Base-by-base conservation (phyloP, 306 rosid species). In the Sesbania bispinosa region DNA sequence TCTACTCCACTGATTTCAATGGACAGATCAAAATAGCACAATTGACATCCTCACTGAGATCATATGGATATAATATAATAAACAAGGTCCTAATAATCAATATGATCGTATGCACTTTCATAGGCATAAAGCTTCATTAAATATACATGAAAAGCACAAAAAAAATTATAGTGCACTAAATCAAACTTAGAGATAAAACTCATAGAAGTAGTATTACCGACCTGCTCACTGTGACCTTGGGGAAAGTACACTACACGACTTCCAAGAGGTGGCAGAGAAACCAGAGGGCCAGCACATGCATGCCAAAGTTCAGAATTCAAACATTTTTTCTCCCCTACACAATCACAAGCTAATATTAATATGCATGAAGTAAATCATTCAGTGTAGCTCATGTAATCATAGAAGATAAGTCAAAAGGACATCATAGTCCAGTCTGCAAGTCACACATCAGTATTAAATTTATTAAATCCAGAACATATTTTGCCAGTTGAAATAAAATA, bases 221-320 rank as follows among this genome's bases (percentile, higher is more conserved):
- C 95, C 88, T 88, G 95, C 80, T 88, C 95, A 54, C 91, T 88
- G 67, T 86, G 94, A 75, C 95, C 95, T 66, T 86, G 95, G 3
- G 95, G 87, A 70, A 86, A 88, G 87, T 88, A 88, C 53, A 86
- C 89, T 11, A 84, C 95, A 10, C 86, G 91, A 68, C 95, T 86
- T 73, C 89, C 91, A 80, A 86, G 64, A 10, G 78, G 79, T 55
- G 95, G 95, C 48, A 88, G 76, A 78, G 89, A 84, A 75, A 84
- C 95, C 54, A 88, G 78, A 65, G 95, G 95, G 27, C 91, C 95
- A 6, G 95, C 89, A 74, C 95, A 88, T 0, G 95, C 95, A 74
- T 88, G 95, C 95, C 91, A 88, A 47, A 88, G 79, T 82, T 88
- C 95, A 1, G 89, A 88, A 82, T 88, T 86, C 78, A 88, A 82